Conservation (phyloP, 129 eudicot species). For the Gnaphalium uliginosum region DNA sequence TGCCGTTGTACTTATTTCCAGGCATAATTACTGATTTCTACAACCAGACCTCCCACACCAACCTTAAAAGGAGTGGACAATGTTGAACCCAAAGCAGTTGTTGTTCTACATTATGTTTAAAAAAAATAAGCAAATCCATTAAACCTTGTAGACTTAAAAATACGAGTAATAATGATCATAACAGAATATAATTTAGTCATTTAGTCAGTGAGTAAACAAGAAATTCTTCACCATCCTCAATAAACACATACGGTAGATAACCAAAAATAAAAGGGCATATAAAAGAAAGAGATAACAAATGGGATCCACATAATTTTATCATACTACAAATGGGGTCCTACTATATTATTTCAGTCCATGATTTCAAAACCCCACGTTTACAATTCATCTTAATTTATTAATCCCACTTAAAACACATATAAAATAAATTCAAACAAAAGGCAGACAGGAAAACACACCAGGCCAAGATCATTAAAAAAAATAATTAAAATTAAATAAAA, state of each 20-base stretch:
- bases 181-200: slow-evolving; percentile 10
- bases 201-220: not conserved
- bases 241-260: slow-evolving; percentile 22
- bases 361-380: slow-evolving; percentile 29
- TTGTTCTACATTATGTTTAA: slow-evolving; percentile 55
- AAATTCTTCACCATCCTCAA: slow-evolving; percentile 19
- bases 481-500: not conserved
- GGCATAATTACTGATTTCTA: slow-evolving; percentile 62
- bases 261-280: slow-evolving; percentile 19
- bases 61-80: slow-evolving; percentile 31
- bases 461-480: slow-evolving; percentile 13
- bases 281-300: slow-evolving; percentile 41
- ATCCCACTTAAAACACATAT: slow-evolving; percentile 13
- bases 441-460: not conserved
- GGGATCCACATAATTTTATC: slow-evolving; percentile 52
- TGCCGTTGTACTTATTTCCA: slow-evolving; percentile 67
- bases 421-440: not conserved
- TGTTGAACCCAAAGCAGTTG: slow-evolving; percentile 31
- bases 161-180: not conserved
- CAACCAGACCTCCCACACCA: slow-evolving; percentile 41
- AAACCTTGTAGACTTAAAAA: slow-evolving; percentile 14
- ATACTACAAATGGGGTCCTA: slow-evolving; percentile 44
- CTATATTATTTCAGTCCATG: slow-evolving; percentile 29
- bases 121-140: slow-evolving; percentile 21
- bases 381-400: slow-evolving; percentile 21